phyloP scores from a whole-genome alignment of 2,329 filamentous ascomycete genomes.

The Ascochyta clinopodiicola region DNA sequence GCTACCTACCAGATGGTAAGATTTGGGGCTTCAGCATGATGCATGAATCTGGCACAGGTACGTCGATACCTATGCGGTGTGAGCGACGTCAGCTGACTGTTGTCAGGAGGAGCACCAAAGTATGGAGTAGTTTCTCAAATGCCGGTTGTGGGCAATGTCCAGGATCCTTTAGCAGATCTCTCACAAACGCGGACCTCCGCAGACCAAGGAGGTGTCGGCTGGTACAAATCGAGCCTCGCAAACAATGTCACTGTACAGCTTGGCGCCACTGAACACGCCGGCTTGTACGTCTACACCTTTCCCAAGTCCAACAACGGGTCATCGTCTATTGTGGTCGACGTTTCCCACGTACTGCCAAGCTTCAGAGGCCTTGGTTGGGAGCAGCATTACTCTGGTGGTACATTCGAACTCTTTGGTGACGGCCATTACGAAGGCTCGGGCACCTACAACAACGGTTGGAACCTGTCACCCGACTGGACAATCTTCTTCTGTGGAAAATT shows the following conservation, averaged over 20 bases:
- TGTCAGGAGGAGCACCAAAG: constrained; percentile 40
- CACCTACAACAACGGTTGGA: constrained; percentile 72
- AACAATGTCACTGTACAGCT: constrained; percentile 65
- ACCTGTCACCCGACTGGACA: constrained; percentile 65
- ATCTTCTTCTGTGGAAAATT: constrained; percentile 71
- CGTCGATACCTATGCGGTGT: not conserved
- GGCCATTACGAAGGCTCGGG: constrained; percentile 66
- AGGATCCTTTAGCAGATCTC: constrained; percentile 63
- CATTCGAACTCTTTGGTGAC: constrained; percentile 59
- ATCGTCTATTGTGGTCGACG: constrained; percentile 64
- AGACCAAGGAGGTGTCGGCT: constrained; percentile 66
- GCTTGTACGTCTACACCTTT: constrained; percentile 66
- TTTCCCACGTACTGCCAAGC: constrained; percentile 68
- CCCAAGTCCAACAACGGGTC: constrained; percentile 43
- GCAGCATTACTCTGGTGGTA: constrained; percentile 69
- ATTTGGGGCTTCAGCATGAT: constrained; percentile 47
- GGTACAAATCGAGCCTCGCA: constrained; percentile 63
- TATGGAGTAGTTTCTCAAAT: constrained; percentile 48
- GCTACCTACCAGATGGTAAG: constrained; percentile 40
- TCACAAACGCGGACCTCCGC: constrained; percentile 58
- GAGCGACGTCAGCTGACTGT: too few species aligned
- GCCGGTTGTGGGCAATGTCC: constrained; percentile 36
- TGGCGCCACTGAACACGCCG: constrained; percentile 62
- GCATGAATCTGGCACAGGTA: constrained; percentile 41
- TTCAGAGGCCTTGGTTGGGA: constrained; percentile 66